These are phyloP conservation scores for Tuber borchii DNA, from an alignment of 495 filamentous ascomycete genomes.

Conservation along the genomic window DNA sequence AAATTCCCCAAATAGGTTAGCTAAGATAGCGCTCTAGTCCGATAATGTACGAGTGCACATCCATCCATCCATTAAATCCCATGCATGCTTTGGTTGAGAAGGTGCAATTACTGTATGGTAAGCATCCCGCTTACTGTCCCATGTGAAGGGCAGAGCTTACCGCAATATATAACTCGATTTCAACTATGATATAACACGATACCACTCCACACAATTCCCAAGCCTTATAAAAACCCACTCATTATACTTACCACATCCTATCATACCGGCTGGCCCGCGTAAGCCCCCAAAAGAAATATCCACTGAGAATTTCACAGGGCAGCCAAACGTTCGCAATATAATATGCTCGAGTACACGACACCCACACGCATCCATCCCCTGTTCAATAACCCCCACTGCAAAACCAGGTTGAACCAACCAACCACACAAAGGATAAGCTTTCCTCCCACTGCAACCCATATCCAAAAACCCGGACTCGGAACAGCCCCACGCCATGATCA, in stretches of 20 bases:
- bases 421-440: neutral
- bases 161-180: neutral
- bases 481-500: conserved; percentile 1
- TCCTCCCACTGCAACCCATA: neutral
- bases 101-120: neutral
- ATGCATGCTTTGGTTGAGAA: neutral
- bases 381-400: neutral
- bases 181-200: neutral
- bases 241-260: neutral
- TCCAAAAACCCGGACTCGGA: neutral
- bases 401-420: neutral
- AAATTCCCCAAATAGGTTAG: neutral
- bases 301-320: neutral
- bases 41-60: neutral
- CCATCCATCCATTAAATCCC: neutral
- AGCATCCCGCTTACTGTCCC: neutral
- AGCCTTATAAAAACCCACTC: neutral
- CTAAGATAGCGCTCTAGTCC: neutral
- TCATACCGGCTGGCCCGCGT: neutral
- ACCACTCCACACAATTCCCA: neutral
- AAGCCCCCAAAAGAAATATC: neutral
- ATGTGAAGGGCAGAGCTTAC: neutral
- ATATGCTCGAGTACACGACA: neutral
- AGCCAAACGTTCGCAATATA: neutral
- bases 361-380: neutral